Percentiles rank a stretch among this genome's conserved stretches.
Conservation (phyloP, 148 eudicot species). For the Rhododendron williamsianum region DNA sequence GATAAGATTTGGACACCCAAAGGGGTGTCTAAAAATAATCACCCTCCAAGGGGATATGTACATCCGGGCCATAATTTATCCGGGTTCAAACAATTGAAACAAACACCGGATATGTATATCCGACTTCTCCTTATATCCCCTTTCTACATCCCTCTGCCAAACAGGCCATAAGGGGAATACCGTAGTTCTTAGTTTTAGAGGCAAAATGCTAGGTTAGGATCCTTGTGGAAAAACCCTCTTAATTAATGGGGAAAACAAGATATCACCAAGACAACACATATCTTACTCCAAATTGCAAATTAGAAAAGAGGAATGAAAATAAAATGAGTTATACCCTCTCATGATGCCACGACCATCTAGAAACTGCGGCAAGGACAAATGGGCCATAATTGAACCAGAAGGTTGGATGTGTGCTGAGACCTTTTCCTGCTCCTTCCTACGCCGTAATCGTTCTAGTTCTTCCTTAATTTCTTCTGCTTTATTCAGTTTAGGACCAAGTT, state of each 20-base stretch:
- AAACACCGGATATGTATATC: background rate
- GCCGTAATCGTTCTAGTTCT: constrained; percentile 77
- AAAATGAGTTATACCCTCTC: constrained; percentile 52
- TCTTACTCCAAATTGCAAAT: background rate
- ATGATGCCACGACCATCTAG: constrained; percentile 74
- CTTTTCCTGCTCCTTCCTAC: constrained; percentile 61
- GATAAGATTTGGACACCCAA: too few relatives aligned
- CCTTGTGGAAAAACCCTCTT: background rate
- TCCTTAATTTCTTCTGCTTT: constrained; percentile 87
- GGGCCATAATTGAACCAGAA: constrained; percentile 70
- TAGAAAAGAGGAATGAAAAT: constrained; percentile 5
- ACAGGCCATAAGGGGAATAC: background rate
- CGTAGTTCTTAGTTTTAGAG: background rate
- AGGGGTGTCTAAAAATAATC: background rate
- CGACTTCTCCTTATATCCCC: background rate
- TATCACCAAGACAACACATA: background rate
- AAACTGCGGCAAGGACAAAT: constrained; percentile 74
- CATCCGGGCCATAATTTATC: too few relatives aligned
- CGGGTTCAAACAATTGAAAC: background rate
- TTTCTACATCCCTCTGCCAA: background rate
- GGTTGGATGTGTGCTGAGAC: constrained; percentile 50
- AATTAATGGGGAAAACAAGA: background rate
- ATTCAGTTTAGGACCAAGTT: constrained; percentile 84
- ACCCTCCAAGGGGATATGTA: background rate
- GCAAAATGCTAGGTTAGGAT: background rate